These are phyloP conservation scores for Ascoidea tarda DNA, from an alignment of 805 yeast species.

Conservation along the genomic window DNA sequence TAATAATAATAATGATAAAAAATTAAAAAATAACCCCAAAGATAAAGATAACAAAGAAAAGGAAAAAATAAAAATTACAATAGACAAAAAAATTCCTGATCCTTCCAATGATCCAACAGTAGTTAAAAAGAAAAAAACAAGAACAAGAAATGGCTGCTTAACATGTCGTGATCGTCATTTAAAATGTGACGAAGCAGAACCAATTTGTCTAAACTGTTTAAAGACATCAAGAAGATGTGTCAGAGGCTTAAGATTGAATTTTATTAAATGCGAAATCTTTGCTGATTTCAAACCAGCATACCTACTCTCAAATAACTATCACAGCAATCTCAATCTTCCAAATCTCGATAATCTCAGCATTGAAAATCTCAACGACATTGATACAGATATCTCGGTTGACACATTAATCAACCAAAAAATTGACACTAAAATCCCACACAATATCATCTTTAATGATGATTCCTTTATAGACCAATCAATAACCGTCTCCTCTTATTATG, in stretches of 20 bases:
- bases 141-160: slow-evolving; percentile 31
- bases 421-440: neutral
- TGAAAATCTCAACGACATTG: too few relatives aligned
- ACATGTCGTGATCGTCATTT: slow-evolving; percentile 53
- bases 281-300: slow-evolving; percentile 4
- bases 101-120: neutral
- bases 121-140: neutral
- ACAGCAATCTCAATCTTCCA: too few relatives aligned
- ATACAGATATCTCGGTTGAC: too few relatives aligned
- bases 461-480: neutral
- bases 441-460: neutral
- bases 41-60: too few relatives aligned
- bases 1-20: neutral
- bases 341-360: too few relatives aligned
- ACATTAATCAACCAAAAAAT: too few relatives aligned
- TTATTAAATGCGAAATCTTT: slow-evolving; percentile 18
- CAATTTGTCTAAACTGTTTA: slow-evolving; percentile 41
- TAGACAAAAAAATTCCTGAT: too few relatives aligned
- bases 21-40: too few relatives aligned
- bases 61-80: too few relatives aligned
- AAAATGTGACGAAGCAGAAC: slow-evolving; percentile 50
- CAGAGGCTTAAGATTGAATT: slow-evolving; percentile 31
- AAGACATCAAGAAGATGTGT: slow-evolving; percentile 32
- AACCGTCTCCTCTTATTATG: neutral
- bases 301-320: neutral